Base-by-base conservation (phyloP, 345 rosid species). In the Lepidium aucheri region DNA sequence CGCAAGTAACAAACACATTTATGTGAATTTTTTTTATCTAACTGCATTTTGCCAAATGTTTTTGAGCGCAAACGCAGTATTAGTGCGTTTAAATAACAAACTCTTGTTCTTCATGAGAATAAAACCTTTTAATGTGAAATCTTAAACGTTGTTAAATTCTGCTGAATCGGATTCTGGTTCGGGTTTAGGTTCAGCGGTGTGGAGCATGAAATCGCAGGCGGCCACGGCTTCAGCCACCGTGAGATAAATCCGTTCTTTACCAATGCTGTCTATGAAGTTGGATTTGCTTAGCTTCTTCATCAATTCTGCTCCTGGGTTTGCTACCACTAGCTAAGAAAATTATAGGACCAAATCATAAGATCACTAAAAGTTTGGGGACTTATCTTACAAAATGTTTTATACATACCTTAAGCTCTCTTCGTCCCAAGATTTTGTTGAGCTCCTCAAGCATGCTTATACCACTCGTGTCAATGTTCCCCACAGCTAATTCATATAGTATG, bases 361-460 rank as follows among this genome's bases (percentile, higher is more conserved):
- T 36, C 0, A 44, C 0, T n/a, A 28, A 10, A 44, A 8, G 4
- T 28, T 13, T 54, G 58, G 32, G 62, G 6, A 32, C 53, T 41
- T 15, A 3, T 34, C 10, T 35, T 20, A 6, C 1, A 34, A 26
- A 42, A 50, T 2, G 4, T 7, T 18, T 1, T 9, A 24, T 60
- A 20, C 13, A 13, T 63, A 89, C 98, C 89, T 87, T 78, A 14
- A 92, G 72, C 34, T 69, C 93, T 60, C 87, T 83, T 76, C 91
- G 81, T 20, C 79, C 88, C 0, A 70, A 14, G 34, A 53, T 52
- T 66, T 84, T 87, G 78, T 81, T 82, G 16, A 80, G 63, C 74
- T 89, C 98, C 53, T 89, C 96, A n/a, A 92, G 78, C 98, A 87
- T 92, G 84, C 96, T 80, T 63, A 92, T 70, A n/a, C 98, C 98